Conservation (phyloP, 805 yeast species). For the Metschnikowia noctiluminum region DNA sequence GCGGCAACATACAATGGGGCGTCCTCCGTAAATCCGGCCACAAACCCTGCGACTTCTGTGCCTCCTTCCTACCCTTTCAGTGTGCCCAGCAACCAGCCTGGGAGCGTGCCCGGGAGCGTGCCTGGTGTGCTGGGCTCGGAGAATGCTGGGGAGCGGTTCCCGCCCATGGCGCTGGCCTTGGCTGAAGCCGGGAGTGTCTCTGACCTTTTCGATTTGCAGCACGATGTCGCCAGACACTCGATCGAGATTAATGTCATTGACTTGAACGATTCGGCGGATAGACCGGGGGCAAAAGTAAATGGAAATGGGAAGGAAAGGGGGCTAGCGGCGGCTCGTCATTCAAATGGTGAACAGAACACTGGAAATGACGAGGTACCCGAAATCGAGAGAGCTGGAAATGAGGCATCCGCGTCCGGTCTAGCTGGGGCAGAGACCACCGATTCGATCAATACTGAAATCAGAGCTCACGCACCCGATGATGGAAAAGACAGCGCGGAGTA, state of each 20-base stretch:
- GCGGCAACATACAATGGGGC: background rate
- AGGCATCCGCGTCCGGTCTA: background rate
- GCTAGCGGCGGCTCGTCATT: no score
- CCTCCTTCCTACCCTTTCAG: conserved; percentile 12
- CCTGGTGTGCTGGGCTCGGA: background rate
- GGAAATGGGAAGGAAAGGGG: no score
- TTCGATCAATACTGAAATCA: background rate
- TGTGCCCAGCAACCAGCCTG: conserved; percentile 13
- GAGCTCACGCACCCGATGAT: no score
- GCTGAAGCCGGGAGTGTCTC: background rate
- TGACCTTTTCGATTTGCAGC: conserved; percentile 7
- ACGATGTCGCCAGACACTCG: background rate
- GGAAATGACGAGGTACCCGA: no score
- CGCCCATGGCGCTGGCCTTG: background rate
- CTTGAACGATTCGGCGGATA: background rate
- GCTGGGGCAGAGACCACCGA: background rate
- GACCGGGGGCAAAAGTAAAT: background rate
- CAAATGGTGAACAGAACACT: no score
- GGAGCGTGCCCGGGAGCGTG: background rate
- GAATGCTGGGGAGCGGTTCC: background rate
- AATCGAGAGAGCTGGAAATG: no score
- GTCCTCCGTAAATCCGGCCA: background rate
- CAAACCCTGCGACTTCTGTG: background rate
- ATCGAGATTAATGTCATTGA: background rate
- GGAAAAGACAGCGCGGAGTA: background rate